Evolutionary conservation across 139 green algal species (phyloP), one percentile per base, ranked within the genome.

Genomic region (Desmodesmus armatus): DNA sequence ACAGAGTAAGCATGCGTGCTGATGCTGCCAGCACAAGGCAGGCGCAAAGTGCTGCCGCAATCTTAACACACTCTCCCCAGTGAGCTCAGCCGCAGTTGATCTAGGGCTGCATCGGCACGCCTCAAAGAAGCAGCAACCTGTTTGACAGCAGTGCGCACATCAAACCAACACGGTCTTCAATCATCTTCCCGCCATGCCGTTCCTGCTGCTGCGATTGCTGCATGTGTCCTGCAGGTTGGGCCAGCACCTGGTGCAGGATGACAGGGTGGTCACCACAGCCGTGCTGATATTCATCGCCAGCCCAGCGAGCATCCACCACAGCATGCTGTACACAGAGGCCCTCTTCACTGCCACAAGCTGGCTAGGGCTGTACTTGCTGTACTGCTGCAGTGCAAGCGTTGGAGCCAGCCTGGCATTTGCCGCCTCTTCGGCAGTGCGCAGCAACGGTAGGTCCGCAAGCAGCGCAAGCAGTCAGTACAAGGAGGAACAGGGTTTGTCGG

Each of bases 251-350:
- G 75, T 95, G 33, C 29, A 84, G 0, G 79, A 96, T 71, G 41
- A 72, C 5, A 51, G 37, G 3, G 47, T 95, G 3, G 89, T 93
- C 21, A 74, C 77, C 1, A 29, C 87, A 0, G 89, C 96, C 17
- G 78, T 89, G 31, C 75, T 98, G 23, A 62, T 98, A 23, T 97
- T 95, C 85, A 89, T 91, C 49, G 72, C 94, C 33, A 95, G 93
- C 65, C 96, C 96, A 31, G 94, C 96, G 13, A 94, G 91, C 6
- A 89, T 96, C 1, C 98, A 98, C 92, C 91, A 96, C 63, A 92
- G 93, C 3, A 92, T 90, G 4, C 75, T 88, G 21, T 99, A 99
- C 90, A 96, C 96, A 1, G 96, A 99, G 84, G 86, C 88, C 9
- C 51, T 96, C 0, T 99, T 98, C 88, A 89, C 88, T 0, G 53